Evolutionary conservation across 2,329 filamentous ascomycete species (phyloP).

Genomic region (Lizonia empirigonia): DNA sequence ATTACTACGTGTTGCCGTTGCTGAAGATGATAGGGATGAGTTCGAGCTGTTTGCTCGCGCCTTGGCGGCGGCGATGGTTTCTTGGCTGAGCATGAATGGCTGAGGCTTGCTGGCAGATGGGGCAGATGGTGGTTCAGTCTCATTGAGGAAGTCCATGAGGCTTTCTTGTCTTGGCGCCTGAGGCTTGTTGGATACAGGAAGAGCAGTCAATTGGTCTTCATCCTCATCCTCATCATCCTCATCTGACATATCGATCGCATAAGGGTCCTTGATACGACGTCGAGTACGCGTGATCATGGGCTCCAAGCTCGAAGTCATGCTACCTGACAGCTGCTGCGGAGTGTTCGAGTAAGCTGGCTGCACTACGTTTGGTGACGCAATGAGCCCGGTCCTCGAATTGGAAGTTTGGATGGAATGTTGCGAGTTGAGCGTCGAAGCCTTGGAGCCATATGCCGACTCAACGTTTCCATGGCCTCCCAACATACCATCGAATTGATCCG

Average conservation of each 20-base stretch:
- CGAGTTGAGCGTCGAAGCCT: conserved; percentile 43
- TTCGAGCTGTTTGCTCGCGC: conserved; percentile 32
- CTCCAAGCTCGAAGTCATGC: conserved; percentile 40
- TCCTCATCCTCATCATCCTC: conserved; percentile 52
- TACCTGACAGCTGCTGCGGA: conserved; percentile 43
- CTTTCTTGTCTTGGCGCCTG: conserved; percentile 56
- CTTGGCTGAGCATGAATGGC: conserved; percentile 41
- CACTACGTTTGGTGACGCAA: conserved; percentile 46
- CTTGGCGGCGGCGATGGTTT: conserved; percentile 42
- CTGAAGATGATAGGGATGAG: conserved; percentile 23
- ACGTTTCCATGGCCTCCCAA: conserved; percentile 40
- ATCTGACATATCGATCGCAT: conserved; percentile 75
- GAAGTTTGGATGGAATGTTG: conserved; percentile 63
- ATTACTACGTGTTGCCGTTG: conserved; percentile 21
- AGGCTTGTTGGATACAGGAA: conserved; percentile 47
- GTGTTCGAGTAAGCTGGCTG: conserved; percentile 47
- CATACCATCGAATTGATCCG: conserved; percentile 68
- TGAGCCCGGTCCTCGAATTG: conserved; percentile 76
- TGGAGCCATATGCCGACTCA: conserved; percentile 45
- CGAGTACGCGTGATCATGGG: conserved; percentile 74
- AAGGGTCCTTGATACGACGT: conserved; percentile 82
- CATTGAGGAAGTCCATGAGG: conserved; percentile 74
- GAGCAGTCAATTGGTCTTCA: conserved; percentile 58
- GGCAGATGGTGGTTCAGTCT: conserved; percentile 65
- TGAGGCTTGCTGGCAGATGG: conserved; percentile 51